Conservation (phyloP, 2,329 filamentous ascomycete genomes). For the Sarocladiaceae sp. region DNA sequence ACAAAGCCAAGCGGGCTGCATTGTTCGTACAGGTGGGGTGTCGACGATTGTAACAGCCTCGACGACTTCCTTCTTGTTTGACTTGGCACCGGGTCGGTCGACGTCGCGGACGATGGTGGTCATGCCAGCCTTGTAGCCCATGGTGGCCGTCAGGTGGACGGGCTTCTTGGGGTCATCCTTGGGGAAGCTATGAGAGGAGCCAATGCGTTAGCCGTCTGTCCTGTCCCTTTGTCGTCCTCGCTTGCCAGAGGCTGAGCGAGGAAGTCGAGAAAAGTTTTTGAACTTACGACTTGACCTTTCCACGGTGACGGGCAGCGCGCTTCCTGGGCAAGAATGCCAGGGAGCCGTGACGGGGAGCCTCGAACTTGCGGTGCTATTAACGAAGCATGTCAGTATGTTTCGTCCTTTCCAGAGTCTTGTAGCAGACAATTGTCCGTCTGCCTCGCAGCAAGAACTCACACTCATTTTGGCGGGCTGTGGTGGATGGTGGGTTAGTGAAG, state of each 20-base stretch:
- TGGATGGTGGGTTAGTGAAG: conserved; percentile 30
- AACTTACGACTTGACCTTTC: conserved; percentile 96
- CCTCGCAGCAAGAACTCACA: conserved; percentile 23
- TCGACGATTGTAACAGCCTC: conserved; percentile 84
- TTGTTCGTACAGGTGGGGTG: conserved; percentile 91
- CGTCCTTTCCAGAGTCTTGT: conserved; percentile 12
- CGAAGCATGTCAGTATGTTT: conserved; percentile 17
- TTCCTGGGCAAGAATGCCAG: conserved; percentile 84
- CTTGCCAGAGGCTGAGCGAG: not conserved
- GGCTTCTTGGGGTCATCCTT: conserved; percentile 99
- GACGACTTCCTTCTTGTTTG: conserved; percentile 98
- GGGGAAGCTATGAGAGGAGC: conserved; percentile 67
- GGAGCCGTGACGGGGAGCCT: conserved; percentile 94
- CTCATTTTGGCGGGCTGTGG: conserved; percentile 34
- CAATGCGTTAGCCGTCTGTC: conserved; percentile 18
- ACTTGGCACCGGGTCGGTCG: conserved; percentile 97
- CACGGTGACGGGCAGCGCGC: conserved; percentile 88
- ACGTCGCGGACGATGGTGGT: conserved; percentile 99
- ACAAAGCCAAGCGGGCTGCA: conserved; percentile 72
- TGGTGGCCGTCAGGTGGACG: conserved; percentile 93
- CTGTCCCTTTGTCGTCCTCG: not conserved
- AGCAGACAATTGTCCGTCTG: not conserved
- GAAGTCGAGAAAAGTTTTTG: conserved; percentile 6
- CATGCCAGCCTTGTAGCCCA: conserved; percentile 99
- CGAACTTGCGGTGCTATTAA: conserved; percentile 49